These are phyloP conservation scores for Fraxinus baroniana DNA, from an alignment of 305 asterid species.

Conservation along the genomic window DNA sequence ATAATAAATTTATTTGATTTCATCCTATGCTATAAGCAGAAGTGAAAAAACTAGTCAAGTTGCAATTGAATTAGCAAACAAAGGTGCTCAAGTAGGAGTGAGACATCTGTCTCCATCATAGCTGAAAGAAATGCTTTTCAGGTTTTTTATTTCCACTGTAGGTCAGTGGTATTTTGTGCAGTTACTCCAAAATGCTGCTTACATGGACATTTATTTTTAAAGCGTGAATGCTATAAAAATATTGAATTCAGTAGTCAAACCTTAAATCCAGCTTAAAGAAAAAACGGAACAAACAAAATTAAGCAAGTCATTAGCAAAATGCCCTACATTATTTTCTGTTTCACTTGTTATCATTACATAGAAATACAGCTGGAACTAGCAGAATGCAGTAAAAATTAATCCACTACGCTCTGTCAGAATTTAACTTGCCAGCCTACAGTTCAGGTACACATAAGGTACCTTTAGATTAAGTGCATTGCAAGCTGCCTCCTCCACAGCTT, in stretches of 20 bases:
- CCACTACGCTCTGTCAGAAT: neutral
- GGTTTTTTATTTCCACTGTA: neutral
- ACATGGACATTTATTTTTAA: neutral
- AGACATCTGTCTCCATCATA: neutral
- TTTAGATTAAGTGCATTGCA: conserved; percentile 89
- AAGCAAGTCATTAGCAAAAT: neutral
- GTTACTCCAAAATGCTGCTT: conserved; percentile 13
- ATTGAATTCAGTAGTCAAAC: conserved; percentile 4
- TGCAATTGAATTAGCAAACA: neutral
- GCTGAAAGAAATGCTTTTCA: neutral
- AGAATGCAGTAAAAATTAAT: neutral
- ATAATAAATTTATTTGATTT: neutral
- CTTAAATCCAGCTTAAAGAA: conserved; percentile 11
- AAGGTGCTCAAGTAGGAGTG: conserved; percentile 8
- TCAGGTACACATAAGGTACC: conserved; percentile 43
- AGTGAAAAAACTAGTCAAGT: neutral
- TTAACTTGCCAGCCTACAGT: conserved; percentile 17
- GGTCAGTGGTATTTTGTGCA: conserved; percentile 17
- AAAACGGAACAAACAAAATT: neutral
- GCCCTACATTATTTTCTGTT: neutral
- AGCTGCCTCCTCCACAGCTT: conserved; percentile 77
- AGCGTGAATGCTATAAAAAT: conserved; percentile 14
- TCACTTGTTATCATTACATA: neutral
- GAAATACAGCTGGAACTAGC: neutral
- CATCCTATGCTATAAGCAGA: neutral